Conservation (phyloP, 306 rosid genomes). For the Acacia crassicarpa region DNA sequence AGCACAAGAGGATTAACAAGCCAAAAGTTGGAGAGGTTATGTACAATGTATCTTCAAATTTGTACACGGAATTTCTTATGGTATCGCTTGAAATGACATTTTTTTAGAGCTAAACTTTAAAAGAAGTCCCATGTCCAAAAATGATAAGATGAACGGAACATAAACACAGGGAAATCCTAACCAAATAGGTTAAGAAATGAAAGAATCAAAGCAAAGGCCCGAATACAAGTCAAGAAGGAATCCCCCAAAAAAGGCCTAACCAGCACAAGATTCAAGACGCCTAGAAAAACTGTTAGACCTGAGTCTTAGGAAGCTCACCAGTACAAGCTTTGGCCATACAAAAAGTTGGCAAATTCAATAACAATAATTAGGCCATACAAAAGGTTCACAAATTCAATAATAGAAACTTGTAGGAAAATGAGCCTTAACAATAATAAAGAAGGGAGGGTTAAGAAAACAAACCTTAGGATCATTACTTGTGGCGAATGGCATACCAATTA, state of each 20-base stretch:
- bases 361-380: neutral
- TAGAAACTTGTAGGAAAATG: slow-evolving; percentile 18
- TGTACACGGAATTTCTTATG: too few relatives aligned
- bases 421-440: slow-evolving; percentile 14
- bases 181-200: neutral
- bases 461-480: slow-evolving; percentile 89
- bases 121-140: too few relatives aligned
- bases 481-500: slow-evolving; percentile 93
- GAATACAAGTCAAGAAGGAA: neutral
- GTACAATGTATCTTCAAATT: too few relatives aligned
- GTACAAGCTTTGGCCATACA: neutral
- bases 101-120: too few relatives aligned
- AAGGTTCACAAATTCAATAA: slow-evolving; percentile 19
- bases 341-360: neutral
- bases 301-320: neutral
- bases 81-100: too few relatives aligned
- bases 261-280: too few relatives aligned
- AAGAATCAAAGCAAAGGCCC: neutral
- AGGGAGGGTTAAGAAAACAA: slow-evolving; percentile 16
- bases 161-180: neutral
- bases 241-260: neutral
- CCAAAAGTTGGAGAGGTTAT: too few relatives aligned
- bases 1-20: too few relatives aligned
- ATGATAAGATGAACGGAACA: neutral
- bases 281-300: too few relatives aligned